Evolutionary conservation across 1,284 basidiomycete species (phyloP), one percentile per base, ranked within the genome.

Genomic region (Anthracocystis panici-leucophaei): DNA sequence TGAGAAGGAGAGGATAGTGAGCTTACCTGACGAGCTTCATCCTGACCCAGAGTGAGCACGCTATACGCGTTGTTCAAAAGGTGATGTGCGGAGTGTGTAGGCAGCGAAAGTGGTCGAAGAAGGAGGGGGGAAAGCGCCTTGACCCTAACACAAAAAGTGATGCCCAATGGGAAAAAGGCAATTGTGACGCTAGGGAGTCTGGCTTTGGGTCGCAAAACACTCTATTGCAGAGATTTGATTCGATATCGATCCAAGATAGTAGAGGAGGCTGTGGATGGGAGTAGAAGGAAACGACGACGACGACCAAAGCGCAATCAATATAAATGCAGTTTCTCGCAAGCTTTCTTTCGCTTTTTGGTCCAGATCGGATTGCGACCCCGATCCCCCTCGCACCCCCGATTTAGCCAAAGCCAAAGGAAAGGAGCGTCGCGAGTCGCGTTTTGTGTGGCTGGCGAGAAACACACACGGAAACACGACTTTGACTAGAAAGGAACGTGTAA

Each of bases 1-100:
- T n/a, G n/a, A n/a, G n/a, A n/a, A n/a, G n/a, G n/a, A n/a, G n/a
- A n/a, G n/a, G n/a, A n/a, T n/a, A n/a, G n/a, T n/a, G 11, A 14
- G n/a, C 80, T 49, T 62, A 82, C 82, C 82, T 69, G 57, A 84
- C 82, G 66, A 84, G 81, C 80, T 84, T 84, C 82, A 84, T 84
- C n/a, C n/a, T 81, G 71, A 53, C 29, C 27, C 25, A 29, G 14
- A 8, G 3, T 7, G 27, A 51, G 42, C n/a, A 44, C 35, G 35
- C 35, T 14, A 38, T 16, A 3, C 2, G 35, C 35, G 35, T 6
- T 38, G 14, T 33, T 33, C 35, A 14, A 18, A 29, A 6, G 35
- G 4, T 40, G 40, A n/a, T 29, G 40, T n/a, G 41, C 11, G 18
- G 45, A 46, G 45, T 8, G 45, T 25, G 16, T 46, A n/a, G 33